A percentile compares a stretch with the other conserved stretches of the same genome.
phyloP scores from a whole-genome alignment of 2,329 filamentous ascomycete genomes.

The Cladosporium sp. region DNA sequence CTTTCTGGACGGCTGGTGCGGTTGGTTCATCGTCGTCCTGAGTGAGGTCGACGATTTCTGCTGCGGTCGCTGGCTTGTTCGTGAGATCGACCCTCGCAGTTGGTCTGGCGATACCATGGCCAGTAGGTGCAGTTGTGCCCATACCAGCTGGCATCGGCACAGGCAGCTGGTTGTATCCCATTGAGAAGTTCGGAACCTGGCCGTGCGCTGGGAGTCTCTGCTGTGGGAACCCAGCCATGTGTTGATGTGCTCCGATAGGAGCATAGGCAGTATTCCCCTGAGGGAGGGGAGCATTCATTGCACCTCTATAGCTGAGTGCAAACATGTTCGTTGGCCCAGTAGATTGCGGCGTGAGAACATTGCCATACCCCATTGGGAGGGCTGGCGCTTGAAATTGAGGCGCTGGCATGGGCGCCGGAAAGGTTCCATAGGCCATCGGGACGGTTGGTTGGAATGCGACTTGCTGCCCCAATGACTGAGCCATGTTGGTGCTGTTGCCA shows the following conservation, averaged over 20 bases:
- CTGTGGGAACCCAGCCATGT: too few relatives aligned
- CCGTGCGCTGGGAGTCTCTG: too few relatives aligned
- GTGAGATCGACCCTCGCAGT: not conserved
- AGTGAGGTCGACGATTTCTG: constrained; percentile 4
- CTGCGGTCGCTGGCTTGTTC: not conserved
- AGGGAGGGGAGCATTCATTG: too few relatives aligned
- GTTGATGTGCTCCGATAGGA: too few relatives aligned
- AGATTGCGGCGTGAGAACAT: too few relatives aligned
- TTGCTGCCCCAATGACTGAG: too few relatives aligned
- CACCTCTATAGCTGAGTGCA: too few relatives aligned
- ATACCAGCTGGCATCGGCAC: not conserved
- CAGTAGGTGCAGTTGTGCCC: not conserved
- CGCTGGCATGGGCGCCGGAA: not conserved
- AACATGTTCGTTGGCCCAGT: too few relatives aligned
- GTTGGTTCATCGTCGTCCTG: not conserved
- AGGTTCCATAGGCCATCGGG: not conserved
- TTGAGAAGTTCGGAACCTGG: too few relatives aligned
- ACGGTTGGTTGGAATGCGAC: not conserved
- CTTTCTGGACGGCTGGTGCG: not conserved
- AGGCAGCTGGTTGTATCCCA: not conserved
- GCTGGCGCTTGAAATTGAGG: not conserved
- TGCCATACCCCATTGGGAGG: too few relatives aligned
- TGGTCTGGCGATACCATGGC: not conserved
- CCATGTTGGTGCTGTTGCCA: not conserved
- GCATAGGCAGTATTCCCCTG: too few relatives aligned